Percentiles rank a stretch among this genome's conserved stretches.
These are phyloP conservation scores for Phylloporus rhodoxanthus DNA, from an alignment of 768 basidiomycete species.

Conservation along the genomic window DNA sequence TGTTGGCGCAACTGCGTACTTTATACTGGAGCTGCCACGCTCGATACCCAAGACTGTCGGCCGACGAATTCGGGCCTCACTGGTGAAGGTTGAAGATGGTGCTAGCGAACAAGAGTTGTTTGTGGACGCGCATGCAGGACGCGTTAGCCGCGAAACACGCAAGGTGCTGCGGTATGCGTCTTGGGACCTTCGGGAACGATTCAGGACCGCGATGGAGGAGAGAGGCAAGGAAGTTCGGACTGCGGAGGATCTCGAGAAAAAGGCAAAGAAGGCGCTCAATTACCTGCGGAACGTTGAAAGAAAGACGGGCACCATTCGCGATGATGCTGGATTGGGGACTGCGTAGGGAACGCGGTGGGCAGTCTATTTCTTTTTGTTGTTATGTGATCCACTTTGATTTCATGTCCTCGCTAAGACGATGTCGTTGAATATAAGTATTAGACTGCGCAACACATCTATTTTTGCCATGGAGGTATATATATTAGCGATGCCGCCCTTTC, in stretches of 20 bases:
- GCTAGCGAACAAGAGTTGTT: constrained; percentile 52
- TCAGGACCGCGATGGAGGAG: constrained; percentile 76
- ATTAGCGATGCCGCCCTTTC: background rate
- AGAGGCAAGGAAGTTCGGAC: constrained; percentile 66
- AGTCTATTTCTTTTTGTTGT: constrained; percentile 6
- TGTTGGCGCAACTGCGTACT: constrained; percentile 69
- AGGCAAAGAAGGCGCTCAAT: constrained; percentile 61
- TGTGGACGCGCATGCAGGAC: constrained; percentile 58
- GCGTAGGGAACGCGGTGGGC: background rate
- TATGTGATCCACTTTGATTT: constrained; percentile 2
- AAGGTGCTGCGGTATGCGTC: constrained; percentile 88
- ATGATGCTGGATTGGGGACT: constrained; percentile 18
- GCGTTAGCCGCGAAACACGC: constrained; percentile 80
- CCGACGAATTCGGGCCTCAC: constrained; percentile 64
- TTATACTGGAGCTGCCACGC: constrained; percentile 80
- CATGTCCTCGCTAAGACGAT: background rate
- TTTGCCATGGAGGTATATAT: background rate
- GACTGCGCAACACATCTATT: background rate
- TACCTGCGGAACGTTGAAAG: constrained; percentile 56
- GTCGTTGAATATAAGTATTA: background rate
- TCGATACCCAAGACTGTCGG: constrained; percentile 90
- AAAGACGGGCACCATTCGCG: constrained; percentile 39
- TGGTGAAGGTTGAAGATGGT: constrained; percentile 43
- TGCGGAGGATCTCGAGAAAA: constrained; percentile 70
- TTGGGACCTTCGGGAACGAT: constrained; percentile 85